These are phyloP conservation scores for Chlorella vulgaris DNA, from an alignment of 139 green algal genomes.

Conservation along the genomic window DNA sequence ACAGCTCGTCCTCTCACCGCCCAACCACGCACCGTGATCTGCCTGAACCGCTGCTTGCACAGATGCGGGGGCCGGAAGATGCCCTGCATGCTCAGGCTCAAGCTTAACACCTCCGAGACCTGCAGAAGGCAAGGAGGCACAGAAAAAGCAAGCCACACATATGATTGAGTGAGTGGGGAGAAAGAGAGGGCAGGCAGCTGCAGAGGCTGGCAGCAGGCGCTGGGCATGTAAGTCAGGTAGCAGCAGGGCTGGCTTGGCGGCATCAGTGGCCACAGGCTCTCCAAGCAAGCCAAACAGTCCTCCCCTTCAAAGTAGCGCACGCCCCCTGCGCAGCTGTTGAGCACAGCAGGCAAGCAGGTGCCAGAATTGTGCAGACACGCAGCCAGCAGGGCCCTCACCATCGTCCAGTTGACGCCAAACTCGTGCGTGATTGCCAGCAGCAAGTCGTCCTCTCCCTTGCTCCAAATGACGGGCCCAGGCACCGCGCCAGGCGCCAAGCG, in stretches of 20 bases:
- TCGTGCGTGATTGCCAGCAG: constrained; percentile 74
- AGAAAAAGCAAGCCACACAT: too few relatives aligned
- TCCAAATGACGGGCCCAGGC: constrained; percentile 16
- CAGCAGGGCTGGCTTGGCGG: too few relatives aligned
- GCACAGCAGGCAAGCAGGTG: too few relatives aligned
- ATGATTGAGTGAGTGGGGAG: background rate
- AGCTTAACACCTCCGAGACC: constrained; percentile 60
- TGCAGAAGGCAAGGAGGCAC: background rate
- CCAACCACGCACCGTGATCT: constrained; percentile 22
- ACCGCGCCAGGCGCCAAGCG: background rate
- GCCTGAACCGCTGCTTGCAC: constrained; percentile 60
- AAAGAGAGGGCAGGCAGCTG: background rate
- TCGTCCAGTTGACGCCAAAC: constrained; percentile 77
- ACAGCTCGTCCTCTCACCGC: background rate
- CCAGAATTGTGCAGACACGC: too few relatives aligned
- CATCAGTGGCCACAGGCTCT: too few relatives aligned
- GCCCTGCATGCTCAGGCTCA: constrained; percentile 56
- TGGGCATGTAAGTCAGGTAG: background rate
- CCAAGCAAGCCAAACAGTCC: too few relatives aligned
- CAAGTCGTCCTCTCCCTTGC: constrained; percentile 54
- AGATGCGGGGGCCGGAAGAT: constrained; percentile 50
- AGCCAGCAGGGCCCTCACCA: too few relatives aligned
- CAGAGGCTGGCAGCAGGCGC: background rate
- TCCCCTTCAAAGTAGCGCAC: too few relatives aligned
- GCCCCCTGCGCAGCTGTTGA: too few relatives aligned